Evolutionary conservation across 345 rosid species (phyloP).

Genomic region (Euphorbia peplus): DNA sequence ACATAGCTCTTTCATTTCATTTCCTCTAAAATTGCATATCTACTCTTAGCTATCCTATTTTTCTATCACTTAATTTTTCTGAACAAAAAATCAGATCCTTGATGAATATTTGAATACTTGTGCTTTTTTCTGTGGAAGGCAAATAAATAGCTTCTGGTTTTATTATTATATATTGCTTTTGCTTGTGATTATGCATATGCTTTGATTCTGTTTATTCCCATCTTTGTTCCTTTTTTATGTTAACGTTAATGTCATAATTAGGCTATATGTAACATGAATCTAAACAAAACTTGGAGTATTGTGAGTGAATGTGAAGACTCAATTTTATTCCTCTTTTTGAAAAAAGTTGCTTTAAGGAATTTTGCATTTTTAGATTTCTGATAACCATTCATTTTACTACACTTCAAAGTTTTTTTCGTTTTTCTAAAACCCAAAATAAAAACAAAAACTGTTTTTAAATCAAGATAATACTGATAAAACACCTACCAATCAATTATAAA

Average conservation of each 20-base stretch:
- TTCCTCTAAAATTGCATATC: neutral
- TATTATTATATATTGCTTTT: conserved; percentile 10
- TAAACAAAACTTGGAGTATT: neutral
- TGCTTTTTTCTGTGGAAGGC: too few relatives aligned
- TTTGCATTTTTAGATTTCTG: too few relatives aligned
- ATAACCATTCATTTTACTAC: too few relatives aligned
- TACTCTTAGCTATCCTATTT: neutral
- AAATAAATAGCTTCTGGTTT: too few relatives aligned
- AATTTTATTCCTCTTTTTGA: neutral
- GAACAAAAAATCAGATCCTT: too few relatives aligned
- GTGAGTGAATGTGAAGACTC: conserved; percentile 5
- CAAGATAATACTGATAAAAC: too few relatives aligned
- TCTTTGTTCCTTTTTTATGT: neutral
- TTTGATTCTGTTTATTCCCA: conserved; percentile 17
- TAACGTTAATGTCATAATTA: neutral
- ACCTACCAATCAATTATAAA: too few relatives aligned
- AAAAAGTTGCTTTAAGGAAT: neutral
- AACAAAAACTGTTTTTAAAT: too few relatives aligned
- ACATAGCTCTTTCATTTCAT: neutral
- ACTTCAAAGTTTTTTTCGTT: too few relatives aligned
- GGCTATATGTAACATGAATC: neutral
- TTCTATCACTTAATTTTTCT: too few relatives aligned
- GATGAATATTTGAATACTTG: neutral
- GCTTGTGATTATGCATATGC: neutral
- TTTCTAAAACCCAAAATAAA: too few relatives aligned